Percentiles rank a stretch among this genome's conserved stretches.
These are phyloP conservation scores for Saccharomyces hybrid DNA, from an alignment of 1,139 yeast species.

Conservation along the genomic window DNA sequence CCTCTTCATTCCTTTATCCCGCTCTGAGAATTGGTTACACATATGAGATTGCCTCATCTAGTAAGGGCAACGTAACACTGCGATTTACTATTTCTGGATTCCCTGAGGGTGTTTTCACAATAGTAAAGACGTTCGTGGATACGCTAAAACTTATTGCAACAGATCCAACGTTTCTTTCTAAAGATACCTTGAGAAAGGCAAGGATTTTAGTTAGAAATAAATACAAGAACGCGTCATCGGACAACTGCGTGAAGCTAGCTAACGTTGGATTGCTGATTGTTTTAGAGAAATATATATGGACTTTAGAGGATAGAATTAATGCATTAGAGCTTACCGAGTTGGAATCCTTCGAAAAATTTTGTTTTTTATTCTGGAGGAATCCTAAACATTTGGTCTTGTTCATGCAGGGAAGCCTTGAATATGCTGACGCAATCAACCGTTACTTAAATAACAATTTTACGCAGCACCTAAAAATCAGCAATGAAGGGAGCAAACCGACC, in stretches of 20 bases:
- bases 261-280: slow-evolving; percentile 43
- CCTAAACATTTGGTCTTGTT: slow-evolving; percentile 38
- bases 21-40: slow-evolving; percentile 46
- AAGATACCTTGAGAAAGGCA: slow-evolving; percentile 38
- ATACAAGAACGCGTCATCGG: slow-evolving; percentile 37
- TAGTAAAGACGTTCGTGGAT: slow-evolving; percentile 13
- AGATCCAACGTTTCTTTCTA: slow-evolving; percentile 18
- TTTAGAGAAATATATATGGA: slow-evolving; percentile 48
- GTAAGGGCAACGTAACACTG: slow-evolving; percentile 44
- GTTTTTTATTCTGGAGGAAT: slow-evolving; percentile 23
- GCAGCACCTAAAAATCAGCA: slow-evolving; percentile 11
- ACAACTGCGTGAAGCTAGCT: slow-evolving; percentile 40
- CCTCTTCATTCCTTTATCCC: slow-evolving; percentile 41
- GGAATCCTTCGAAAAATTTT: slow-evolving; percentile 31
- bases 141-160: slow-evolving; percentile 12
- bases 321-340: slow-evolving; percentile 53
- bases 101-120: slow-evolving; percentile 31
- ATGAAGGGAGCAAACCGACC: not conserved
- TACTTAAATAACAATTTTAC: slow-evolving; percentile 19
- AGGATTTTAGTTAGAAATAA: slow-evolving; percentile 39
- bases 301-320: slow-evolving; percentile 44
- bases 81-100: slow-evolving; percentile 47
- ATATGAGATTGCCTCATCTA: slow-evolving; percentile 48
- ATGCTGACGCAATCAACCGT: slow-evolving; percentile 22
- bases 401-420: slow-evolving; percentile 43